Evolutionary conservation across 2,329 filamentous ascomycete genomes (phyloP).

Genomic region (Aspergillus jensenii): DNA sequence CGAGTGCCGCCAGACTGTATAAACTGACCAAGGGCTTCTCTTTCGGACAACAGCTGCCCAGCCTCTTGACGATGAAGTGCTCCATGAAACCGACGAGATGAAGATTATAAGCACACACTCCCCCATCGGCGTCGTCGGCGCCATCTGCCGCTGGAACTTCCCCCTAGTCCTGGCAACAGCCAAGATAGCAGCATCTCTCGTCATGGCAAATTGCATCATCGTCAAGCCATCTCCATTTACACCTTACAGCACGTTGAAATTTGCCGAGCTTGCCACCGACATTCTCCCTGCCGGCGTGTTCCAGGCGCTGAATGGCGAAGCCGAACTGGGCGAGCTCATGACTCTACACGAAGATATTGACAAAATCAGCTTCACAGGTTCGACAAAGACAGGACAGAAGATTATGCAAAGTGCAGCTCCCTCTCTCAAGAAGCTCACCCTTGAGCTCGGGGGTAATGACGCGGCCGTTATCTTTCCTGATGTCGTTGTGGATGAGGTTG

Average conservation of each 20-base stretch:
- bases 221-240: constrained; percentile 53
- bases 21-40: too few species aligned
- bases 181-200: constrained; percentile 52
- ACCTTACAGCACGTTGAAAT: constrained; percentile 57
- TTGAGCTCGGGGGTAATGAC: not conserved
- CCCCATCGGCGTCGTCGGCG: constrained; percentile 42
- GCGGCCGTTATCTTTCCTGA: not conserved
- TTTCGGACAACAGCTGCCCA: not conserved
- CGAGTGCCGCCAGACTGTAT: not conserved
- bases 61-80: not conserved
- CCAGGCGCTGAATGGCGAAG: not conserved
- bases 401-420: not conserved
- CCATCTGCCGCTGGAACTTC: constrained; percentile 63
- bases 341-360: not conserved
- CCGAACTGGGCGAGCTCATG: not conserved
- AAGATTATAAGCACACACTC: not conserved
- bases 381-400: not conserved
- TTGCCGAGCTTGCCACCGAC: constrained; percentile 40
- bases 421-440: not conserved
- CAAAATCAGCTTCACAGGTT: not conserved
- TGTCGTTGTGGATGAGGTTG: not conserved
- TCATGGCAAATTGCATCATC: constrained; percentile 56
- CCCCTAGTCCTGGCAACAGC: constrained; percentile 43
- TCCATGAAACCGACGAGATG: not conserved
- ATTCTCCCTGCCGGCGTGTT: not conserved